Percentiles rank a stretch among this genome's conserved stretches.
These are phyloP conservation scores for Sechiopsis laciniata DNA, from an alignment of 306 rosid species.

Conservation along the genomic window DNA sequence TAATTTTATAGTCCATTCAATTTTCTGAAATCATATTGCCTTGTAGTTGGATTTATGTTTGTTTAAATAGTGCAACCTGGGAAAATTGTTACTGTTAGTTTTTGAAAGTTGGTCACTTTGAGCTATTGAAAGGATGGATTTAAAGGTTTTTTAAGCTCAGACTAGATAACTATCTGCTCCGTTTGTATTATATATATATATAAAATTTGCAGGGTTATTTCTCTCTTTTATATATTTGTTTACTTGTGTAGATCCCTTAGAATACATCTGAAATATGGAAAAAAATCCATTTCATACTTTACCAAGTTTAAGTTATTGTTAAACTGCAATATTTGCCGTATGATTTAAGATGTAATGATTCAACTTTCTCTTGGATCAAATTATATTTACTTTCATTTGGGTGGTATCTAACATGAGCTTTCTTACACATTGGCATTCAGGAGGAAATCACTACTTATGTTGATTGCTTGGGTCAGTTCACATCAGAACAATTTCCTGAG, in stretches of 20 bases:
- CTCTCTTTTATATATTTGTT: neutral
- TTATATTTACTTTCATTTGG: neutral
- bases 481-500: slow-evolving; percentile 87
- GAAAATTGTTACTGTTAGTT: neutral
- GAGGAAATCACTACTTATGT: slow-evolving; percentile 92
- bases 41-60: neutral
- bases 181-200: neutral
- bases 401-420: neutral
- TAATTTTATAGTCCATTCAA: neutral
- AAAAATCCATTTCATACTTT: neutral
- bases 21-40: slow-evolving; percentile 8
- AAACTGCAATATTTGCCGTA: neutral
- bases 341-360: neutral
- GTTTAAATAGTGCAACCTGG: neutral
- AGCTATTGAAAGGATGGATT: slow-evolving; percentile 4
- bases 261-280: neutral
- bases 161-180: neutral
- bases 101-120: no score
- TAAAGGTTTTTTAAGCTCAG: neutral
- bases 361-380: neutral
- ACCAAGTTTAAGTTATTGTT: neutral
- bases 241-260: neutral
- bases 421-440: slow-evolving; percentile 28
- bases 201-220: neutral
- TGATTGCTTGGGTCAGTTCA: slow-evolving; percentile 82